These are phyloP conservation scores for Boletus subparvulus DNA, from an alignment of 768 basidiomycete genomes.

Conservation along the genomic window DNA sequence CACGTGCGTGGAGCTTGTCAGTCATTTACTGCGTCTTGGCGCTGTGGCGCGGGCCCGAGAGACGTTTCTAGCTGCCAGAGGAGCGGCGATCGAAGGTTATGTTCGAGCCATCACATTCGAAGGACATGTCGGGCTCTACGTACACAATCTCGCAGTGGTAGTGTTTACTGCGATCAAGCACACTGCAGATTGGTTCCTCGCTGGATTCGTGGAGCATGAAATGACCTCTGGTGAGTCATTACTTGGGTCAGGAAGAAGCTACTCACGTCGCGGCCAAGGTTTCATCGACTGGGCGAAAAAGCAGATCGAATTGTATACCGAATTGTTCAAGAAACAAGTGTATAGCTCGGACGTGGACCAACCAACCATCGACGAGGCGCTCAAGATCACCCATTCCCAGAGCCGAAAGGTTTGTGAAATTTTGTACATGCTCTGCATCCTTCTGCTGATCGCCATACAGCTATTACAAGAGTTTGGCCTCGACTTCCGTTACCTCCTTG, in stretches of 20 bases:
- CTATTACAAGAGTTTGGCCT: constrained; percentile 91
- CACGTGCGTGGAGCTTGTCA: constrained; percentile 65
- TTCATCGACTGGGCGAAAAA: constrained; percentile 94
- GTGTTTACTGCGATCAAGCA: constrained; percentile 95
- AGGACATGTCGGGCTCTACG: constrained; percentile 81
- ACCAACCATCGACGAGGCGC: constrained; percentile 71
- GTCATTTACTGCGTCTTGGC: constrained; percentile 71
- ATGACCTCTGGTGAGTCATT: constrained; percentile 78
- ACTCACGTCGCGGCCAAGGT: constrained; percentile 44
- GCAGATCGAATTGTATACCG: constrained; percentile 79
- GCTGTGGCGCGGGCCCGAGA: constrained; percentile 76
- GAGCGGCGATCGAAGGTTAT: constrained; percentile 68
- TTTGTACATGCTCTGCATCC: background rate
- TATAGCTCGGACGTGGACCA: constrained; percentile 78
- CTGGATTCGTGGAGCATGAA: constrained; percentile 93
- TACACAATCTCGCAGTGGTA: constrained; percentile 85
- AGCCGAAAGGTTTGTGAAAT: constrained; percentile 68
- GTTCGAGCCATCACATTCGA: constrained; percentile 89
- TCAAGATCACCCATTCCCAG: constrained; percentile 74
- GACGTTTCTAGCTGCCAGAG: constrained; percentile 79
- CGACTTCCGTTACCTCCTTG: constrained; percentile 92
- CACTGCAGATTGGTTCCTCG: constrained; percentile 96
- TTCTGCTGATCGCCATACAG: constrained; percentile 36
- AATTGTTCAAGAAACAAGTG: constrained; percentile 88
- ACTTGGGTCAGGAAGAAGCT: background rate